phyloP scores from a whole-genome alignment of 2,329 filamentous ascomycete genomes.

The Knoxdaviesia proteae region DNA sequence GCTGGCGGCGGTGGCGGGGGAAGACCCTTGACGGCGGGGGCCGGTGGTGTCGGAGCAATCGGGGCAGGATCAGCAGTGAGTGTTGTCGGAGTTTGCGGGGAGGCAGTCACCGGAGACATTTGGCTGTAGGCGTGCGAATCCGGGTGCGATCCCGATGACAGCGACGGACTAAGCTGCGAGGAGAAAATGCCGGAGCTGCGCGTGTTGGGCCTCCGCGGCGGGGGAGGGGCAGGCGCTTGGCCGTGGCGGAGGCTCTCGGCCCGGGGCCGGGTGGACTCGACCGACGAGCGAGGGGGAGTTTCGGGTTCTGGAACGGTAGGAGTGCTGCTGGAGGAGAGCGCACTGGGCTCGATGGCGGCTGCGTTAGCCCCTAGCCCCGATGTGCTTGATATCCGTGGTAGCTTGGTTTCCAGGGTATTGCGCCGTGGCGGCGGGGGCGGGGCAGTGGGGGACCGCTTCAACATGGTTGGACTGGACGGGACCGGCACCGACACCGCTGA shows the following conservation, averaged over 20 bases:
- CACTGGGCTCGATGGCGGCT: too few species aligned
- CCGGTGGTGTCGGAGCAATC: not conserved
- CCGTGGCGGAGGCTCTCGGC: conserved; percentile 21
- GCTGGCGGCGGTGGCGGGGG: conserved; percentile 21
- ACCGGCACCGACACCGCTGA: conserved; percentile 9
- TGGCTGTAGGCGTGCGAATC: conserved; percentile 2
- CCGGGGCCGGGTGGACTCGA: conserved; percentile 26
- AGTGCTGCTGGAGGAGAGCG: conserved; percentile 3
- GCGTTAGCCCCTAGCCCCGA: too few species aligned
- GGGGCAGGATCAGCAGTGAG: not conserved
- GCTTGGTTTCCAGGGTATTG: conserved; percentile 5
- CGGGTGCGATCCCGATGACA: conserved; percentile 3
- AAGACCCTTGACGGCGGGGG: conserved; percentile 4
- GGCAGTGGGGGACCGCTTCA: too few species aligned
- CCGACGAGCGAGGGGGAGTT: conserved; percentile 22
- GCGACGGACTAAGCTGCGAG: not conserved
- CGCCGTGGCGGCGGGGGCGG: conserved; percentile 30
- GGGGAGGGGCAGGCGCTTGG: conserved; percentile 29
- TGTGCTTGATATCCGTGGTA: too few species aligned
- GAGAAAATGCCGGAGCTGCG: not conserved
- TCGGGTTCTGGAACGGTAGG: conserved; percentile 13
- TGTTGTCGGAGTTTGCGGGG: not conserved
- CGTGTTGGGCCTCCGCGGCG: conserved; percentile 24
- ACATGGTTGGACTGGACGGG: conserved; percentile 16
- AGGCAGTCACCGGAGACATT: not conserved